Evolutionary conservation across 345 rosid genomes (phyloP), one percentile per base, ranked within the genome.

Genomic region (Hypericum androsaemum): DNA sequence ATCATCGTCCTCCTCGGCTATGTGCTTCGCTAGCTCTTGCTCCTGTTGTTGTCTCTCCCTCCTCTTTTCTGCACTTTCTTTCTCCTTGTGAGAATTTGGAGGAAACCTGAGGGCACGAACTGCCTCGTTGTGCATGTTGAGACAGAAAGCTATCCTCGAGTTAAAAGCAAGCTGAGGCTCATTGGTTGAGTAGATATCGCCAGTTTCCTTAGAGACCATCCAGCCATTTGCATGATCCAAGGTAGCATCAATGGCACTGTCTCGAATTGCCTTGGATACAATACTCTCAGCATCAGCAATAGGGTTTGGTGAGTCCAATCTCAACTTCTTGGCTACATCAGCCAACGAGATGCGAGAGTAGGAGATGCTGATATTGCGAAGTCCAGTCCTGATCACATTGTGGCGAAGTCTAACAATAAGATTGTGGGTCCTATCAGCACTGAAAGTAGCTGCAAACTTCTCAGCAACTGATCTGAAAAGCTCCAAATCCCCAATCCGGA

Each of bases 121-220:
- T 4, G 96, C 90, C 64, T 82, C 94, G n/a, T 89, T 89, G 47
- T 89, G 86, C 90, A 82, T 86, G 67, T 84, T 82, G 47, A 89
- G 80, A 57, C 92, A 89, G 67, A 84, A 86, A 0, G 96, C 83
- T 12, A 87, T 84, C 56, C 95, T 79, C 1, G 92, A 90, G 79
- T 87, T 80, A 43, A 90, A 87, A 28, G 92, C 96, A 0, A 68
- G 59, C 58, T 87, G 98, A n/a, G 95, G 96, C 64, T 87, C 96
- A 14, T 75, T 87, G 12, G 92, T 84, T 0, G 98, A 84, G 69
- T 82, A 87, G 41, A 90, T 79, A 63, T 87, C 98, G 37, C 89
- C 89, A 0, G 96, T 82, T 61, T 87, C 96, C 69, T 81, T 84
- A 3, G 96, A 87, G 5, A 84, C 78, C 92, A 80, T 82, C 58